Evolutionary conservation across 1,284 basidiomycete species (phyloP), one percentile per base, ranked within the genome.

Genomic region (Trichosporon asahii): DNA sequence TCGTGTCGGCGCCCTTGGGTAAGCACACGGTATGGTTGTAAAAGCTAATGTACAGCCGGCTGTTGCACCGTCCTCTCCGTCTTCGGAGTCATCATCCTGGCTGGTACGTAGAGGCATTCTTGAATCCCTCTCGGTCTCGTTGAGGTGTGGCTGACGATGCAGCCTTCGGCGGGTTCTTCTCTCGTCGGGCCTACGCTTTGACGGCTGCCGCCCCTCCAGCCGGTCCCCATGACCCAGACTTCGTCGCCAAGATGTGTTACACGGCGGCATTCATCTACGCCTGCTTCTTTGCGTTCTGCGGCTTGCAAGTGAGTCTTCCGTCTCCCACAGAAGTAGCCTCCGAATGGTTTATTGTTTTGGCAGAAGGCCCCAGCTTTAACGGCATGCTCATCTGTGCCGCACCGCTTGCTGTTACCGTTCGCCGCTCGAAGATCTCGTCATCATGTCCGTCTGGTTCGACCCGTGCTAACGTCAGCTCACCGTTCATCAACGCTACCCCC

Each of bases 21-120:
- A 68, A 73, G 83, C 67, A n/a, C n/a, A n/a, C n/a, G n/a, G n/a
- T n/a, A n/a, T n/a, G n/a, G n/a, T n/a, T n/a, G n/a, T n/a, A n/a
- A n/a, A n/a, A 2, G 37, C 66, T 68, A 44, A 68, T 64, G 12
- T 15, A 25, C 73, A 87, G 86, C 86, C 29, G 82, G 82, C 65
- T 87, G 85, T 82, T 88, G 86, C 75, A 85, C 86, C 46, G 80
- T 87, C 65, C 80, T 88, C 64, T 85, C 84, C 11, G 70, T 85
- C 60, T 86, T 87, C 64, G 87, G 86, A n/a, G 83, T 86, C 27
- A 75, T 86, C 72, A 86, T 87, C 73, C 83, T 87, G 35, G 72
- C 83, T 57, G 84, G 82, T 83, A 67, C 33, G 83, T 78, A 14
- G 6, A 7, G 5, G 8, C 15, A n/a, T 4, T n/a, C 15, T 8